phyloP scores from a whole-genome alignment of 495 filamentous ascomycete genomes.

The Cetradonia linearis region DNA sequence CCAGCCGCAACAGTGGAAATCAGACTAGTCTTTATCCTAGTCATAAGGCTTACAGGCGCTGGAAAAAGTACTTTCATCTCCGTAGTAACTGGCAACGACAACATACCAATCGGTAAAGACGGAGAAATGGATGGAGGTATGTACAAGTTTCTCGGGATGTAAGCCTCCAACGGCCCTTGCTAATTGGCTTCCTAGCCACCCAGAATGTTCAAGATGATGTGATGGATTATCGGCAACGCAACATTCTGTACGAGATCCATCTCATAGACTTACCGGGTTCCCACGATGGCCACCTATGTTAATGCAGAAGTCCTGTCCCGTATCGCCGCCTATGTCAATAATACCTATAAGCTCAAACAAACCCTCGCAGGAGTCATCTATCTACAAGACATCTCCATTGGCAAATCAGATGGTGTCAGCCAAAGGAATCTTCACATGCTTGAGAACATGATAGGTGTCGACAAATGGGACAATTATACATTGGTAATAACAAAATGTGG shows the following conservation, averaged over 20 bases:
- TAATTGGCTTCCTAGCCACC: not conserved
- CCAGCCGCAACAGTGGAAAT: not conserved
- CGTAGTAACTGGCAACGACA: slow-evolving; percentile 21
- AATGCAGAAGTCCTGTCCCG: slow-evolving; percentile 11
- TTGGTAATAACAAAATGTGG: slow-evolving; percentile 19
- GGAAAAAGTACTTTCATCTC: slow-evolving; percentile 37
- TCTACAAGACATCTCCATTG: slow-evolving; percentile 17
- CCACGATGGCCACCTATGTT: slow-evolving; percentile 9
- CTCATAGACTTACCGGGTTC: slow-evolving; percentile 21
- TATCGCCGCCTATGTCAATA: slow-evolving; percentile 14
- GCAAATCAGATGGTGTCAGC: slow-evolving; percentile 7
- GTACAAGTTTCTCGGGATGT: too few relatives aligned
- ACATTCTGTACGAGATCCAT: slow-evolving; percentile 15
- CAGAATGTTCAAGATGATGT: slow-evolving; percentile 16
- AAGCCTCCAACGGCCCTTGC: not conserved
- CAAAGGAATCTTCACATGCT: slow-evolving; percentile 17
- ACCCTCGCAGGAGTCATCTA: slow-evolving; percentile 17
- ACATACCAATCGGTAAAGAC: slow-evolving; percentile 8
- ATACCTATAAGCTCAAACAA: slow-evolving; percentile 7
- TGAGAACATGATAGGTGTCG: slow-evolving; percentile 15
- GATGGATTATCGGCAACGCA: not conserved
- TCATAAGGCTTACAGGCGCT: slow-evolving; percentile 38
- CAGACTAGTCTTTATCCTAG: slow-evolving; percentile 27
- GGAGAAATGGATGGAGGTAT: slow-evolving; percentile 14
- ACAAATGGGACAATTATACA: slow-evolving; percentile 16